Evolutionary conservation across 2,329 filamentous ascomycete genomes (phyloP).

Genomic region (Fusarium nygamai): DNA sequence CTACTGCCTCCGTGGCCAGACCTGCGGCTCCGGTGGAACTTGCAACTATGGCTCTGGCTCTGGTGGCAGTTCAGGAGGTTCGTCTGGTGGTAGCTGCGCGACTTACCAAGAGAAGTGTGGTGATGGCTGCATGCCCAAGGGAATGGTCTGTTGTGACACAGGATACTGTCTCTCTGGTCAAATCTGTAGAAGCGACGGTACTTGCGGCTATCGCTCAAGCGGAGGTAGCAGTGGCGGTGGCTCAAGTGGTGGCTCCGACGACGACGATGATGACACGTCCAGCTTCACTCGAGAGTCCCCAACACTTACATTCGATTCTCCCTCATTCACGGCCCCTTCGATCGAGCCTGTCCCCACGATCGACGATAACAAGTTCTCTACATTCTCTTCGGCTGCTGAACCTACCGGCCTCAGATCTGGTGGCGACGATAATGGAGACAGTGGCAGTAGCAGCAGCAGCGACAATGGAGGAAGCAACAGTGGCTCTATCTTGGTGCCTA

Average conservation of each 20-base stretch:
- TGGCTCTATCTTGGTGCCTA: conserved; percentile 33
- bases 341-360: conserved; percentile 25
- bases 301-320: conserved; percentile 9
- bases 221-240: conserved; percentile 13
- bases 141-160: conserved; percentile 40
- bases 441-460: conserved; percentile 3
- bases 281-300: conserved; percentile 15
- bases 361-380: not conserved
- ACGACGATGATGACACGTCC: not conserved
- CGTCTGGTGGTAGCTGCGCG: conserved; percentile 20
- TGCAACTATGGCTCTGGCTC: conserved; percentile 19
- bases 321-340: conserved; percentile 29
- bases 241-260: conserved; percentile 23
- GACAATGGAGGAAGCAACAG: not conserved
- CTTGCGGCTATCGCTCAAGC: conserved; percentile 22
- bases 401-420: conserved; percentile 30
- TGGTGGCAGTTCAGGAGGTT: conserved; percentile 17
- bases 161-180: conserved; percentile 45
- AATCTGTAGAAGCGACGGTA: conserved; percentile 36
- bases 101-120: conserved; percentile 36
- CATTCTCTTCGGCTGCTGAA: conserved; percentile 1
- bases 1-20: conserved; percentile 46
- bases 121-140: conserved; percentile 42
- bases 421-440: conserved; percentile 13
- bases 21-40: conserved; percentile 36